Evolutionary conservation across 2,329 filamentous ascomycete genomes (phyloP), one percentile per base, ranked within the genome.

Genomic region (Pezicula radicicola): DNA sequence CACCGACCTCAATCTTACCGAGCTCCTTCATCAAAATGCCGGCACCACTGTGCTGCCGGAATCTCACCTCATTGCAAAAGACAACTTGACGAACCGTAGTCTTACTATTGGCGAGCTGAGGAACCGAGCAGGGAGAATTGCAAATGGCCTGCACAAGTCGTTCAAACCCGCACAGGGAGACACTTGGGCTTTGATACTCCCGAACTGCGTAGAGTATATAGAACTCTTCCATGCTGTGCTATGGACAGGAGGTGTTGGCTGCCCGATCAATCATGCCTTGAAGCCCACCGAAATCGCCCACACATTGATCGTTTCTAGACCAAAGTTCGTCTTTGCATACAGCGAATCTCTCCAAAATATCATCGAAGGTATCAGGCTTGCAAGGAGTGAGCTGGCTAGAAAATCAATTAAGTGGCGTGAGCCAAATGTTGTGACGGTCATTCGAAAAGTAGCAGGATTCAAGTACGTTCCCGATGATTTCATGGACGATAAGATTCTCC

Each of bases 201-300:
- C 74, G 5, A 76, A 75, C 55, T 72, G 70, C 40, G 72, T 75
- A 28, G 72, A 75, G 12, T 75, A 72, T 49, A 61, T 75, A 2
- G 73, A 76, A 51, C 54, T 70, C 5, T 68, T 72, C 18, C 73
- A 75, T 47, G 67, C 72, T 4, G 62, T 75, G 6, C 57, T 73
- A 12, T 74, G 71, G 72, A 69, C 67, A 0, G 71, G 71, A 36
- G 70, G 71, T 6, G 62, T 68, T 3, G 62, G 68, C 7, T 73
- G 70, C 48, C 70, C 72, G 2, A 66, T 73, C 30, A 74, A 73
- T 43, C 62, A 70, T 55, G 71, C 68, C 3, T 56, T 73, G 6
- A 72, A 70, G 49, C 55, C 68, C 6, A 50, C 62, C 1, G 72
- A 74, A 52, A 71, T 74, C n/a, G 67, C 68, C 1, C 72, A 75